These are phyloP conservation scores for Blastobotrys americana DNA, from an alignment of 805 yeast species.

Conservation along the genomic window DNA sequence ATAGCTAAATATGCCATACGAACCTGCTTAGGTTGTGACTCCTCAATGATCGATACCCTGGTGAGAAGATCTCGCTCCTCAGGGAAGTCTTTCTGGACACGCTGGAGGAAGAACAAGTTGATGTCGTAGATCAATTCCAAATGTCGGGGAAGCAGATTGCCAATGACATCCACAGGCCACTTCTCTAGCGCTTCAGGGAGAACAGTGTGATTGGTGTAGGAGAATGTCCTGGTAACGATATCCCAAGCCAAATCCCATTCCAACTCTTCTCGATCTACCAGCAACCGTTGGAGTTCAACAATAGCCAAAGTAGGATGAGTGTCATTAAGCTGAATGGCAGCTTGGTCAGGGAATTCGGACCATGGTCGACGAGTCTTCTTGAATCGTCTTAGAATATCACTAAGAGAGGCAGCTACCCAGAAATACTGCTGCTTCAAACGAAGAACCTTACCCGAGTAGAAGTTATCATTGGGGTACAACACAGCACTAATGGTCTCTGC, in stretches of 20 bases:
- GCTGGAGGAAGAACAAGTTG: constrained; percentile 69
- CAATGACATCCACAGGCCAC: constrained; percentile 84
- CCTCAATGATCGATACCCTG: constrained; percentile 81
- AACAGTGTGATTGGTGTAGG: constrained; percentile 92
- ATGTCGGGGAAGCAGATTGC: constrained; percentile 80
- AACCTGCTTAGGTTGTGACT: constrained; percentile 68
- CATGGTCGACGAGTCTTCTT: constrained; percentile 71
- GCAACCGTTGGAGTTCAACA: constrained; percentile 79
- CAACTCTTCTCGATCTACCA: constrained; percentile 76
- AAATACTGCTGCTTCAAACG: constrained; percentile 93
- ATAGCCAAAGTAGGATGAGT: constrained; percentile 92
- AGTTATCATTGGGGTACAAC: constrained; percentile 88
- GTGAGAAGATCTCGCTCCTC: constrained; percentile 55
- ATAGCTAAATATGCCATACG: constrained; percentile 91
- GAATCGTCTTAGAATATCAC: constrained; percentile 84
- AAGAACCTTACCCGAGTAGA: constrained; percentile 82
- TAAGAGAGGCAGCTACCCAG: constrained; percentile 93
- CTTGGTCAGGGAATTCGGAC: constrained; percentile 74
- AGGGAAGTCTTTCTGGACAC: constrained; percentile 72
- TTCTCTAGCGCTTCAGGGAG: constrained; percentile 92
- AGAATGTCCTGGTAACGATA: constrained; percentile 72
- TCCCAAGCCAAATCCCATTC: constrained; percentile 83
- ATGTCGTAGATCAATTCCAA: constrained; percentile 83
- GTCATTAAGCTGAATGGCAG: constrained; percentile 90
- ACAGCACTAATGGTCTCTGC: constrained; percentile 93